These are phyloP conservation scores for Herpetospermum pedunculosum DNA, from an alignment of 306 rosid genomes.

Conservation along the genomic window DNA sequence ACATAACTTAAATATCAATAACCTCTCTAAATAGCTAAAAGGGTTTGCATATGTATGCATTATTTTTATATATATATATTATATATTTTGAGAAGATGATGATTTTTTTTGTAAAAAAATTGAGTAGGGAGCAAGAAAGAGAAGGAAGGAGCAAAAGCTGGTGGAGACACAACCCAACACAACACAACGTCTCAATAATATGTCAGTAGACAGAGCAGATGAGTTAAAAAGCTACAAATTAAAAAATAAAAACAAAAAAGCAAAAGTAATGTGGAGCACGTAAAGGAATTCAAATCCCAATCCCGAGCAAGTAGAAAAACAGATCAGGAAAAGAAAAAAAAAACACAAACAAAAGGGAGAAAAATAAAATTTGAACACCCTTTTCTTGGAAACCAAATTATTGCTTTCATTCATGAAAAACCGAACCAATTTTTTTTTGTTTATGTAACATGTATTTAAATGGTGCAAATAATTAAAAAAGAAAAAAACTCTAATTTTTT, in stretches of 20 bases:
- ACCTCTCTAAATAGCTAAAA: too few relatives aligned
- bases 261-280: neutral
- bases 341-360: neutral
- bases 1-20: too few relatives aligned
- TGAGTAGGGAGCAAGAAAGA: neutral
- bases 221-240: neutral
- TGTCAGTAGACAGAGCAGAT: neutral
- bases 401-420: slow-evolving; percentile 36
- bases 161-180: neutral
- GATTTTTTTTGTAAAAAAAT: neutral
- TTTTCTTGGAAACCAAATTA: slow-evolving; percentile 3
- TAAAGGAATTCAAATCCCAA: slow-evolving; percentile 10
- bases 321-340: neutral
- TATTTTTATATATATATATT: too few relatives aligned
- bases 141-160: neutral
- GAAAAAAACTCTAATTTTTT: neutral
- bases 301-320: neutral
- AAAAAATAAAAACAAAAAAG: neutral
- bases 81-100: neutral
- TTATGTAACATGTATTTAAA: too few relatives aligned
- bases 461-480: neutral
- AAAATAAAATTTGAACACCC: neutral
- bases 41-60: too few relatives aligned
- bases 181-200: neutral
- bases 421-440: slow-evolving; percentile 20